Evolutionary conservation across 805 yeast species (phyloP), one percentile per base, ranked within the genome.

Genomic region (Metschnikowia gruessii): DNA sequence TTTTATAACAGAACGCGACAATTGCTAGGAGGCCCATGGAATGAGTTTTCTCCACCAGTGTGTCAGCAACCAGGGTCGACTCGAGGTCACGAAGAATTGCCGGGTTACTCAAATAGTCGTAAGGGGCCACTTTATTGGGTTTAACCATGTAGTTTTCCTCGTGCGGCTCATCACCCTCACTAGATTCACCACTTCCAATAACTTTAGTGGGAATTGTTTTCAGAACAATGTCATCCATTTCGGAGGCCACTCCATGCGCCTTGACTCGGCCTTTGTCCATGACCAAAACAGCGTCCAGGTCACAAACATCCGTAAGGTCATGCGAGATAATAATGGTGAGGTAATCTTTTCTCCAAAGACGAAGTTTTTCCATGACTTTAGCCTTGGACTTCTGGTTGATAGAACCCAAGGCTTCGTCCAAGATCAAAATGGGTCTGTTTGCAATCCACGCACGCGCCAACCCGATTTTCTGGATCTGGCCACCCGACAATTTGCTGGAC

Each of bases 331-430:
- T 66, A 13, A 94, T 76, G 0, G 97, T 91, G 0, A 97, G 86
- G 52, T 77, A 83, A 2, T 79, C 82, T 7, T 50, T 47, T 54
- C 98, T 75, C 83, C 86, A 82, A 3, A 52, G 45, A 44, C 79
- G 75, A 11, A 94, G 71, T 0, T 74, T 72, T 2, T 66, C 60
- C 57, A 84, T 62, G 4, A 89, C 61, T 3, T 59, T 45, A 0
- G 65, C 64, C 49, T 82, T 73, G 36, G 75, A 74, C 0, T 55
- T 56, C 2, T 66, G 60, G 61, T 94, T 97, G 46, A 94, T 65
- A 0, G 97, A 97, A 40, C 94, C 83, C 2, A 87, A 68, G 3
- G 94, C 79, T 61, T 94, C 99, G 66, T 94, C 99, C 22, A 91
- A 68, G 2, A 94, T 76, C 49, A 92, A 65, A 4, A 94, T 75